A percentile compares a stretch with the other conserved stretches of the same genome.
These are phyloP conservation scores for Mallotus japonicus DNA, from an alignment of 441 rosid species.

Conservation along the genomic window DNA sequence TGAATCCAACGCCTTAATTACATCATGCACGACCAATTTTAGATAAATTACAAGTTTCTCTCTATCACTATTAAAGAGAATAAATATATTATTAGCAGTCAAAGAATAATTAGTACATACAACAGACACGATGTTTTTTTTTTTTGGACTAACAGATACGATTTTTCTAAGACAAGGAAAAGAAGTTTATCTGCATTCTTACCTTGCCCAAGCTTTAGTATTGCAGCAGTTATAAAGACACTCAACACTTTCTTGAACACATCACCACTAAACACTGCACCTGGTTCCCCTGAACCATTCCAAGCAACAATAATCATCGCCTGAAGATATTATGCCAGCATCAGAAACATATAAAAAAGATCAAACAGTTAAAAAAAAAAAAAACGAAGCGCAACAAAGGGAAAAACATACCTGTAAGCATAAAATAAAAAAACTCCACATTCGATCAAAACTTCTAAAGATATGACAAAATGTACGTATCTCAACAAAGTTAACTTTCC, in stretches of 20 bases:
- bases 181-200: conserved; percentile 14
- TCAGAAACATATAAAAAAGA: conserved; percentile 27
- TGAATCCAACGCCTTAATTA: not conserved
- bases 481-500: conserved; percentile 97
- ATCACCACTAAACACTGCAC: conserved; percentile 48
- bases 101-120: not conserved
- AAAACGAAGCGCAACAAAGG: not conserved
- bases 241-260: conserved; percentile 82
- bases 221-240: conserved; percentile 93
- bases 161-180: conserved; percentile 4
- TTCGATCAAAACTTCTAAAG: conserved; percentile 97
- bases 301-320: conserved; percentile 97
- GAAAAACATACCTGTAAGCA: conserved; percentile 66
- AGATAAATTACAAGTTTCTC: not conserved
- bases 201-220: conserved; percentile 98
- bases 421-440: conserved; percentile 97
- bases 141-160: not conserved
- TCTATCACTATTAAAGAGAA: not conserved
- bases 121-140: not conserved
- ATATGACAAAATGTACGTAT: conserved; percentile 96
- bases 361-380: conserved; percentile 3
- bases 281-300: conserved; percentile 67
- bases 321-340: conserved; percentile 38
- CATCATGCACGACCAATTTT: not conserved
- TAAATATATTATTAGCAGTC: not conserved